Evolutionary conservation across 139 green algal species (phyloP).

Genomic region (Parachlorella kessleri): DNA sequence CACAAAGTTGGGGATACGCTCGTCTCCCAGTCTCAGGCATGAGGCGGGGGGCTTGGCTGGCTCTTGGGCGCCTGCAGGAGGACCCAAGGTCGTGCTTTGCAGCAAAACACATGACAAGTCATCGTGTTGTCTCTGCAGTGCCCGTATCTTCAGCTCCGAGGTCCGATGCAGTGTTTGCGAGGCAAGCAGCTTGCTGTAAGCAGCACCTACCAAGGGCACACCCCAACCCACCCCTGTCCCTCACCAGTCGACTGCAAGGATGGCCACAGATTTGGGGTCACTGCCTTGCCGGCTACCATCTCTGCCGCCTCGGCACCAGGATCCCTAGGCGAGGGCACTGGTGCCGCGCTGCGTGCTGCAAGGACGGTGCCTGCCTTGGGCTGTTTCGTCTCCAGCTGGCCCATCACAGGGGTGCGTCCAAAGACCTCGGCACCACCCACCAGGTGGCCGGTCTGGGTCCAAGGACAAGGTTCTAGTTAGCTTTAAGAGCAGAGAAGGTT

Average conservation of each 20-base stretch:
- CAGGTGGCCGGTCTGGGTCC: neutral
- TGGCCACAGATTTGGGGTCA: slow-evolving; percentile 62
- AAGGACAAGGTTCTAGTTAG: neutral
- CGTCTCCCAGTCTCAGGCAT: slow-evolving; percentile 71
- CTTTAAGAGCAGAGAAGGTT: neutral
- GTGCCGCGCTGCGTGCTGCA: neutral
- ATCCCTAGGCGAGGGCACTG: neutral
- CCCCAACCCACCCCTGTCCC: no score
- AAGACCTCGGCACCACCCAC: neutral
- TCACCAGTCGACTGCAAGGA: slow-evolving; percentile 47
- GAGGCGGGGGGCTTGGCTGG: slow-evolving; percentile 63
- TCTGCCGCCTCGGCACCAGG: neutral
- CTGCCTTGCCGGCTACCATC: neutral
- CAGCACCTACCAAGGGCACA: no score
- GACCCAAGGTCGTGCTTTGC: neutral
- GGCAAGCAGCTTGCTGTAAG: no score
- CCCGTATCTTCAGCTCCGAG: no score
- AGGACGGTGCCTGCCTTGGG: neutral
- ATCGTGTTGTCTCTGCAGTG: no score
- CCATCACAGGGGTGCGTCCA: neutral
- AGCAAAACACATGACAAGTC: no score
- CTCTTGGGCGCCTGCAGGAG: slow-evolving; percentile 39
- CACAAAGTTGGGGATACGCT: slow-evolving; percentile 64
- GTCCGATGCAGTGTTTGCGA: no score
- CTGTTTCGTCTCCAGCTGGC: neutral